Base-by-base conservation (phyloP, 306 rosid genomes). In the Rosa rugosa region DNA sequence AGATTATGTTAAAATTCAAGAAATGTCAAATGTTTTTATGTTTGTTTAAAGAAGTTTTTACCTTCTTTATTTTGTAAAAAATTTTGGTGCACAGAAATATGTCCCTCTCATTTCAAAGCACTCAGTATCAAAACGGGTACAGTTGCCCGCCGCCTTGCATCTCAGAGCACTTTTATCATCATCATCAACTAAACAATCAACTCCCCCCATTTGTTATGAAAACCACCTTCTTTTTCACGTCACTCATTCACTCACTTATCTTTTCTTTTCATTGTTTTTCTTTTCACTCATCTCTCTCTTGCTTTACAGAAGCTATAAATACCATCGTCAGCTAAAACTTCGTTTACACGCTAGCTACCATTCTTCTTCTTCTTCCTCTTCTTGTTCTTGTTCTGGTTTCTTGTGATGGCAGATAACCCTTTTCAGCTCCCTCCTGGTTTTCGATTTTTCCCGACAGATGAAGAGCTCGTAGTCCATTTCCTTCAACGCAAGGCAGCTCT, bases 371-470 rank as follows among this genome's bases (percentile, higher is more conserved):
- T 70, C 72, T 5, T 54, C 22, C 2, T 49, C n/a, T 8, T 54
- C 22, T 42, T 80, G 49, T 66, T 51, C 75, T 82, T 12, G 31
- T 81, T 45, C 56, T 51, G 5, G 5, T 49, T 72, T 16, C 73
- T n/a, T 4, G 20, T 14, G 22, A 88, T 89, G 91, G 96, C 82
- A 77, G 90, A 91, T 72, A 77, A 77, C 75, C 85, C 83, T 80
- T 89, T 91, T 56, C 90, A 90, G 82, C 88, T 95, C 45, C 99
- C 98, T 20, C 99, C 99, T 0, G 99, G 99, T 8, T 95, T 95
- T 76, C 90, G 92, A 22, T 95, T 95, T 71, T 87, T 78, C 68
- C 99, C 99, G 0, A 90, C 97, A 0, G 99, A 95, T 66, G 99
- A 95, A 90, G 99, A 95, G 67, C 98, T 95, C 38, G 87, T 95